phyloP scores from a whole-genome alignment of 2,329 filamentous ascomycete genomes.

The Moelleriella libera region DNA sequence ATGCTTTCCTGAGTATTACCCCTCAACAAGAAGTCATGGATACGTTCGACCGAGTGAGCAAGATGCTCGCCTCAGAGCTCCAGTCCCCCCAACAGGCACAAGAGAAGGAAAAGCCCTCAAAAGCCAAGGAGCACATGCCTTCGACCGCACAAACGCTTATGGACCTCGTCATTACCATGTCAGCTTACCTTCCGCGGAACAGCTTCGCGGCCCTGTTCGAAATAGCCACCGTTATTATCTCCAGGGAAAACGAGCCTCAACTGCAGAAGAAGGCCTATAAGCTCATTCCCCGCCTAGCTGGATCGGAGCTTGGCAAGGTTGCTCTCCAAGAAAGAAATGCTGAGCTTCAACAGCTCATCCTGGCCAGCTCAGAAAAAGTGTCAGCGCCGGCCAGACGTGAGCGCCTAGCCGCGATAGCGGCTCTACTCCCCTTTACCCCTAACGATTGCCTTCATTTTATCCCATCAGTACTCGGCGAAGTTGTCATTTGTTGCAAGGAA shows the following conservation, averaged over 20 bases:
- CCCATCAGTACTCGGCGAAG: slow-evolving; percentile 78
- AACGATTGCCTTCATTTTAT: slow-evolving; percentile 79
- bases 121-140: slow-evolving; percentile 61
- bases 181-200: slow-evolving; percentile 76
- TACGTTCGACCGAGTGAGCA: slow-evolving; percentile 77
- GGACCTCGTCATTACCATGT: slow-evolving; percentile 93
- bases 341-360: slow-evolving; percentile 71
- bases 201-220: slow-evolving; percentile 78
- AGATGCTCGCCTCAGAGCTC: slow-evolving; percentile 66
- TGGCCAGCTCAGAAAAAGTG: slow-evolving; percentile 70
- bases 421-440: slow-evolving; percentile 68
- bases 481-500: slow-evolving; percentile 94
- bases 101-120: slow-evolving; percentile 48
- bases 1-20: slow-evolving; percentile 83
- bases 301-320: slow-evolving; percentile 61
- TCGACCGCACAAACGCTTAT: slow-evolving; percentile 90
- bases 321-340: slow-evolving; percentile 62
- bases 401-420: slow-evolving; percentile 67
- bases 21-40: slow-evolving; percentile 65
- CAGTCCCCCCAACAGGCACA: slow-evolving; percentile 35
- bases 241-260: slow-evolving; percentile 72
- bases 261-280: slow-evolving; percentile 99
- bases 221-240: slow-evolving; percentile 71
- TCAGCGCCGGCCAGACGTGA: slow-evolving; percentile 78
- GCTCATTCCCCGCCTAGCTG: slow-evolving; percentile 78